phyloP scores from a whole-genome alignment of 2,329 filamentous ascomycete species.

The Colletotrichum somersetense region DNA sequence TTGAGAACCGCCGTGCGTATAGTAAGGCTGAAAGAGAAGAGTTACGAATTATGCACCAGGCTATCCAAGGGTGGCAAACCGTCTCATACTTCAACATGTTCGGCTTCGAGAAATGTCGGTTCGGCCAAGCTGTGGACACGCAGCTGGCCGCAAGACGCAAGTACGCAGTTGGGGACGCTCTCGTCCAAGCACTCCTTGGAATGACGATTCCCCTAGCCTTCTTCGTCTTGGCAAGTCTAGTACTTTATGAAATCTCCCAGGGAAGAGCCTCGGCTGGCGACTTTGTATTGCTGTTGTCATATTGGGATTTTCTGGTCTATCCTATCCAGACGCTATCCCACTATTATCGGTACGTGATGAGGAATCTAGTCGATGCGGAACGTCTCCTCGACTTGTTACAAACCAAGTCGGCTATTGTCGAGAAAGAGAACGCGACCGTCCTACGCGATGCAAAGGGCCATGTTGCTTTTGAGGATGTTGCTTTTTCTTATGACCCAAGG shows the following conservation, averaged over 20 bases:
- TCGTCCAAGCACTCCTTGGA: slow-evolving; percentile 47
- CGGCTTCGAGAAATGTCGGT: slow-evolving; percentile 47
- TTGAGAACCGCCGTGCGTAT: slow-evolving; percentile 52
- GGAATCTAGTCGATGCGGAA: slow-evolving; percentile 74
- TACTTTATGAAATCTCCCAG: slow-evolving; percentile 64
- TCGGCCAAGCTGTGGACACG: slow-evolving; percentile 45
- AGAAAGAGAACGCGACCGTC: slow-evolving; percentile 58
- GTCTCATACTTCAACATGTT: slow-evolving; percentile 60
- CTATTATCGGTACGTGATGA: slow-evolving; percentile 39
- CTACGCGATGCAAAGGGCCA: slow-evolving; percentile 61
- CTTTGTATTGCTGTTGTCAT: slow-evolving; percentile 74
- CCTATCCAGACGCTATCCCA: slow-evolving; percentile 52
- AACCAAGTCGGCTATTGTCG: slow-evolving; percentile 67
- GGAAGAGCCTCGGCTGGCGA: slow-evolving; percentile 66
- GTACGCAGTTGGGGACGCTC: slow-evolving; percentile 45
- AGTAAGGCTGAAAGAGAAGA: slow-evolving; percentile 61
- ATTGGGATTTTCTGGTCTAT: slow-evolving; percentile 66
- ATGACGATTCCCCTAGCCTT: slow-evolving; percentile 62
- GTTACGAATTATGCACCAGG: slow-evolving; percentile 67
- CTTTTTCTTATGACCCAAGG: slow-evolving; percentile 67
- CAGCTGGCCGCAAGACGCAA: slow-evolving; percentile 44
- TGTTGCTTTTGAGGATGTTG: slow-evolving; percentile 67
- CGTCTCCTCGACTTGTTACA: slow-evolving; percentile 68
- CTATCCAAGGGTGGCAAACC: slow-evolving; percentile 71
- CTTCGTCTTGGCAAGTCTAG: slow-evolving; percentile 51